These are phyloP conservation scores for Closterium sp. DNA, from an alignment of 139 green algal genomes.

Conservation along the genomic window DNA sequence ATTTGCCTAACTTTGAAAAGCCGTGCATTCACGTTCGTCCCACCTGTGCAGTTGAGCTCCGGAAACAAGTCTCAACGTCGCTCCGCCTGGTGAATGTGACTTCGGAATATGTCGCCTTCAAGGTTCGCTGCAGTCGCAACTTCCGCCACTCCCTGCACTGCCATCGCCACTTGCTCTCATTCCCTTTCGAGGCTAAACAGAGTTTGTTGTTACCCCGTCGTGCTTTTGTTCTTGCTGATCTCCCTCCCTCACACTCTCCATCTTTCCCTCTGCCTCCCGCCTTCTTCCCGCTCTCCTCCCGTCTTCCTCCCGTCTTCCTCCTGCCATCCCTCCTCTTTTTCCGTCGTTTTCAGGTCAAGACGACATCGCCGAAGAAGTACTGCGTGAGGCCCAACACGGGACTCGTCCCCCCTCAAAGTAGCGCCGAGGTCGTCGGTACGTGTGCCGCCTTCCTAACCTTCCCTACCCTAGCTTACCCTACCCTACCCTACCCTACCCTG, in stretches of 20 bases:
- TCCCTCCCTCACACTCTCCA: background rate
- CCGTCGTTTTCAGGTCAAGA: constrained; percentile 71
- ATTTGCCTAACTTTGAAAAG: background rate
- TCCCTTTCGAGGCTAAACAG: background rate
- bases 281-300: background rate
- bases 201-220: background rate
- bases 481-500: too few relatives aligned
- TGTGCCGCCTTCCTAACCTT: background rate
- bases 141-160: background rate
- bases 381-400: constrained; percentile 74
- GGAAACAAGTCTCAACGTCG: constrained; percentile 71
- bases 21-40: background rate
- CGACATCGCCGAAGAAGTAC: constrained; percentile 81
- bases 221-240: background rate
- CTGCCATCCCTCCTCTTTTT: too few relatives aligned
- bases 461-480: too few relatives aligned
- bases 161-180: background rate
- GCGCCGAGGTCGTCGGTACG: constrained; percentile 51
- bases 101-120: constrained; percentile 67
- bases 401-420: constrained; percentile 46
- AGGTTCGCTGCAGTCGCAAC: constrained; percentile 37
- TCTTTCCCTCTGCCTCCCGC: background rate
- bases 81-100: constrained; percentile 66
- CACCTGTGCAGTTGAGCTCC: constrained; percentile 63
- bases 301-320: background rate